A percentile compares a stretch with the other conserved stretches of the same genome.
These are phyloP conservation scores for Pestalotiopsis sp. DNA, from an alignment of 2,329 filamentous ascomycete genomes.

Conservation along the genomic window DNA sequence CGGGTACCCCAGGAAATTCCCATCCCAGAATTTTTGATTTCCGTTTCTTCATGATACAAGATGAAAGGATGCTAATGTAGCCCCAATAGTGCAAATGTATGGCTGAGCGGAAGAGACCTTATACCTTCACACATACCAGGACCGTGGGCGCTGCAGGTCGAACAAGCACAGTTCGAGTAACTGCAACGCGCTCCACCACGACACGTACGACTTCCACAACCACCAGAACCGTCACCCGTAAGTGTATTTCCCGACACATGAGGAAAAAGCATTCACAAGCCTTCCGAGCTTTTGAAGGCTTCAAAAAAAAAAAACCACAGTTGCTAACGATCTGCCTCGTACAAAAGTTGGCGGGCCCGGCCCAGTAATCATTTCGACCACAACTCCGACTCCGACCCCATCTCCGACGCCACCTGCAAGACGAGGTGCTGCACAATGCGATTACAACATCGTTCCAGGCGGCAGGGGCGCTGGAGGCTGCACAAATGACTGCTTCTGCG, in stretches of 20 bases:
- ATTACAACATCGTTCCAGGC: neutral
- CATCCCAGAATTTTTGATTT: too few species aligned
- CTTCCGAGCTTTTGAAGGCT: neutral
- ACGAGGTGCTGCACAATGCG: neutral
- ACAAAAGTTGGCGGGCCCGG: too few species aligned
- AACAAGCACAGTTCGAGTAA: neutral
- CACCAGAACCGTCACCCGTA: neutral
- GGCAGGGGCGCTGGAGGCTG: neutral
- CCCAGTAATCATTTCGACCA: neutral
- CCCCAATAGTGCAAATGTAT: neutral
- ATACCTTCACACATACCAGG: neutral
- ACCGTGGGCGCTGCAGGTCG: neutral
- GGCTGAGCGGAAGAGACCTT: neutral
- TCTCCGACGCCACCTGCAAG: neutral
- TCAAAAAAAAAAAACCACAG: neutral
- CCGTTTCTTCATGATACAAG: neutral
- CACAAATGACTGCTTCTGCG: too few species aligned
- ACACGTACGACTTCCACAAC: too few species aligned
- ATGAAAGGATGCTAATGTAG: neutral
- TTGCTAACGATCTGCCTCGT: neutral
- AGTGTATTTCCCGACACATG: neutral
- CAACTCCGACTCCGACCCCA: neutral
- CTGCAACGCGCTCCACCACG: neutral
- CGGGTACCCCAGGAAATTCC: too few species aligned
- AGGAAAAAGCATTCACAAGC: neutral